Conservation (phyloP, 2,329 filamentous ascomycete species). For the Xylaria sp. region DNA sequence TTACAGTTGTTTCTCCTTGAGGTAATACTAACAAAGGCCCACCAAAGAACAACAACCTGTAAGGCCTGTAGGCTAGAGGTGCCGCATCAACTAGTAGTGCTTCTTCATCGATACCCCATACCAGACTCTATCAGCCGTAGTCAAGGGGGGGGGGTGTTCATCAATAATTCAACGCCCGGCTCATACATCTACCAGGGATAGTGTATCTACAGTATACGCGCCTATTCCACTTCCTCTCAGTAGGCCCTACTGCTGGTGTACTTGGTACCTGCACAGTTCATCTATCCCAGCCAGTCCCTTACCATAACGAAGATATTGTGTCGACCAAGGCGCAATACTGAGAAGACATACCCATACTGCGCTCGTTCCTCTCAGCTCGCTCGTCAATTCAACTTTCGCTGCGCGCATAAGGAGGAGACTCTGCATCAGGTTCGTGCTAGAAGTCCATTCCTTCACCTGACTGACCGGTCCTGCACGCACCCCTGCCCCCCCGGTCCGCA, state of each 20-base stretch:
- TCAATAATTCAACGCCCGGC: slow-evolving; percentile 37
- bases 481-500: slow-evolving; percentile 34
- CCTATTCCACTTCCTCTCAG: slow-evolving; percentile 7
- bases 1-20: slow-evolving; percentile 30
- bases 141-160: slow-evolving; percentile 44
- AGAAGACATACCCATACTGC: slow-evolving; percentile 22
- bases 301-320: slow-evolving; percentile 24
- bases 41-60: slow-evolving; percentile 40
- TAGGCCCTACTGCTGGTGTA: slow-evolving; percentile 24
- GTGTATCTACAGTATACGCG: slow-evolving; percentile 26
- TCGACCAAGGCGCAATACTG: slow-evolving; percentile 24
- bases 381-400: slow-evolving; percentile 21
- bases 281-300: slow-evolving; percentile 12
- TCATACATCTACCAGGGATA: slow-evolving; percentile 22
- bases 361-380: slow-evolving; percentile 5
- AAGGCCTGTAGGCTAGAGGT: slow-evolving; percentile 38
- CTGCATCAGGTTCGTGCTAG: slow-evolving; percentile 45
- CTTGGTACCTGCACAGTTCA: slow-evolving; percentile 27
- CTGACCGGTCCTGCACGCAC: slow-evolving; percentile 45
- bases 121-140: slow-evolving; percentile 20
- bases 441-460: slow-evolving; percentile 45
- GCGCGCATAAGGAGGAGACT: slow-evolving; percentile 22
- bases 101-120: slow-evolving; percentile 31
- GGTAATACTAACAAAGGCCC: slow-evolving; percentile 42
- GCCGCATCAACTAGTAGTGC: slow-evolving; percentile 38